Evolutionary conservation across 2,329 filamentous ascomycete genomes (phyloP).

Genomic region (Hypomyces perniciosus): DNA sequence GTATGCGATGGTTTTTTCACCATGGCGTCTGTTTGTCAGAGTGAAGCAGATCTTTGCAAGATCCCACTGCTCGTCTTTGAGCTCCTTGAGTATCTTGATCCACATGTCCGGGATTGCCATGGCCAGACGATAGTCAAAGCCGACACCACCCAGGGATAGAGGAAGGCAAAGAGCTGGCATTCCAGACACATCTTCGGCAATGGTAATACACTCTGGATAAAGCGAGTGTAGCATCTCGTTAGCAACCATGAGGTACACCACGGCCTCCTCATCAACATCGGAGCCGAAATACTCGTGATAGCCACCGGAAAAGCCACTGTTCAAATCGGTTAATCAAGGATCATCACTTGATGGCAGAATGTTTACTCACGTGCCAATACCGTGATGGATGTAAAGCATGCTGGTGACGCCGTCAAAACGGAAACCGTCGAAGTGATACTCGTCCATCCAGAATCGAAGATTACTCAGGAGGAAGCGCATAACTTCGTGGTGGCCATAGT

Average conservation of each 20-base stretch:
- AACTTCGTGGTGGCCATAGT: constrained; percentile 93
- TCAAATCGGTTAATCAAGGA: constrained; percentile 8
- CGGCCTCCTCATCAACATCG: constrained; percentile 83
- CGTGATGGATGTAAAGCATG: constrained; percentile 95
- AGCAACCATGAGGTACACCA: constrained; percentile 92
- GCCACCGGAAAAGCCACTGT: constrained; percentile 86
- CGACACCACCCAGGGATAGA: constrained; percentile 79
- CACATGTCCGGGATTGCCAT: constrained; percentile 99
- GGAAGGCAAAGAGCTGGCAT: constrained; percentile 96
- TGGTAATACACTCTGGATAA: constrained; percentile 81
- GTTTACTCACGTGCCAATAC: constrained; percentile 79
- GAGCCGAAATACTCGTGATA: constrained; percentile 97
- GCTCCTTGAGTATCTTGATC: constrained; percentile 97
- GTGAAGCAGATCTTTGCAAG: constrained; percentile 80
- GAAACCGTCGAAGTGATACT: constrained; percentile 95
- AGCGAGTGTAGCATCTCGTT: constrained; percentile 93
- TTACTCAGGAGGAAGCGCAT: constrained; percentile 94
- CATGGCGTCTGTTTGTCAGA: constrained; percentile 85
- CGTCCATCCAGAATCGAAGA: constrained; percentile 97
- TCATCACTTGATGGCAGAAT: not conserved
- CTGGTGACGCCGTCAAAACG: constrained; percentile 97
- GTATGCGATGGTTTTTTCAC: constrained; percentile 97
- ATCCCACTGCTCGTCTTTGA: constrained; percentile 87
- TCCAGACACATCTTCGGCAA: constrained; percentile 95
- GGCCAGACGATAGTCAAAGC: constrained; percentile 93